Evolutionary conservation across 2,329 filamentous ascomycete species (phyloP).

Genomic region (Trichoderma cornu-damae): DNA sequence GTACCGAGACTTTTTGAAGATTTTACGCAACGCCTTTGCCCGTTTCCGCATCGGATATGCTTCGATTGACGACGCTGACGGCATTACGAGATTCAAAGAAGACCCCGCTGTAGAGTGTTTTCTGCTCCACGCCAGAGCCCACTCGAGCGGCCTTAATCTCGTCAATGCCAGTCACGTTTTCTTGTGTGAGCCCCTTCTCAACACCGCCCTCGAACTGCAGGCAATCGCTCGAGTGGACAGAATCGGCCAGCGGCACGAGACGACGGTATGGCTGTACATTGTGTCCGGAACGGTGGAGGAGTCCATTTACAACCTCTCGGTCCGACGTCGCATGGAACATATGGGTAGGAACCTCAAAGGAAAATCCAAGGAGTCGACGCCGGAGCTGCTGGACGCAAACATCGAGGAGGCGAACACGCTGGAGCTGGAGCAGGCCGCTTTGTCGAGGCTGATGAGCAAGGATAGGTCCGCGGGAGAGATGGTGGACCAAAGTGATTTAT

Average conservation of each 20-base stretch:
- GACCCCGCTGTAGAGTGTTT: constrained; percentile 75
- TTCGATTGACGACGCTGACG: constrained; percentile 62
- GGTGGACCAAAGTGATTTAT: constrained; percentile 73
- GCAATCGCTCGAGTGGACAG: constrained; percentile 92
- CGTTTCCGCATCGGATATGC: constrained; percentile 68
- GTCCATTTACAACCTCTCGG: constrained; percentile 82
- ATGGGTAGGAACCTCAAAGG: constrained; percentile 46
- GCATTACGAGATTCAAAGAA: constrained; percentile 70
- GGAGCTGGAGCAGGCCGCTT: constrained; percentile 68
- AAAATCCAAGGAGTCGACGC: constrained; percentile 38
- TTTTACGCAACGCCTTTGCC: constrained; percentile 65
- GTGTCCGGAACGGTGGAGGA: constrained; percentile 89
- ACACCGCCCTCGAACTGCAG: constrained; percentile 89
- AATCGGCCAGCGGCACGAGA: constrained; percentile 82
- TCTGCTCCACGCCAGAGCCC: constrained; percentile 80
- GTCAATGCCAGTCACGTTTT: constrained; percentile 93
- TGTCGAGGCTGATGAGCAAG: constrained; percentile 66
- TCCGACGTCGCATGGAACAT: constrained; percentile 71
- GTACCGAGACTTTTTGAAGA: constrained; percentile 71
- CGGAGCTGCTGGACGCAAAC: constrained; percentile 52
- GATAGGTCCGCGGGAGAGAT: constrained; percentile 70
- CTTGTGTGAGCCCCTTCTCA: constrained; percentile 87
- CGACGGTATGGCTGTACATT: constrained; percentile 93
- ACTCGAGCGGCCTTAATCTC: constrained; percentile 83
- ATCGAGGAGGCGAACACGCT: constrained; percentile 81